phyloP scores from a whole-genome alignment of 805 yeast genomes.

The Cyberlindnera maritima region DNA sequence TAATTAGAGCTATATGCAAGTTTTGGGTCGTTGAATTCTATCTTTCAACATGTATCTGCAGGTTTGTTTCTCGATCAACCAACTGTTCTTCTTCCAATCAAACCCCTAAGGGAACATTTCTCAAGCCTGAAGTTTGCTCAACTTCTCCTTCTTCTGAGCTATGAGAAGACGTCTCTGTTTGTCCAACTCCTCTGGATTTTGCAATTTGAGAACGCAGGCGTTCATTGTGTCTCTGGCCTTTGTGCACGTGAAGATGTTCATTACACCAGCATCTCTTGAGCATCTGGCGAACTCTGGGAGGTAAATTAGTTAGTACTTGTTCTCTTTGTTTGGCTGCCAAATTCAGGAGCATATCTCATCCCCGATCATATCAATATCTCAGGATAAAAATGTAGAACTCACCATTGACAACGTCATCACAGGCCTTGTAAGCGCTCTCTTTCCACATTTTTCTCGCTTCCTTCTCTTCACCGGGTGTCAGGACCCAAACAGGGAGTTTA shows the following conservation, averaged over 20 bases:
- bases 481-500: constrained; percentile 67
- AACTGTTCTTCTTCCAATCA: too few relatives aligned
- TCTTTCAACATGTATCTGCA: too few relatives aligned
- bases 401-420: constrained; percentile 67
- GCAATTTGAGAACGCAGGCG: constrained; percentile 60
- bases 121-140: neutral
- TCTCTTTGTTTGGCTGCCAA: too few relatives aligned
- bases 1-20: constrained; percentile 4
- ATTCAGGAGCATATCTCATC: too few relatives aligned
- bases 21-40: too few relatives aligned
- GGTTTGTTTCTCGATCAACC: too few relatives aligned
- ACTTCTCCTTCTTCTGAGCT: constrained; percentile 47
- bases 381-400: too few relatives aligned
- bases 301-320: neutral
- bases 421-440: constrained; percentile 57
- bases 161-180: constrained; percentile 64
- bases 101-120: too few relatives aligned
- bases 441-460: constrained; percentile 71
- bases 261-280: constrained; percentile 58
- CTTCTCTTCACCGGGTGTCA: constrained; percentile 75
- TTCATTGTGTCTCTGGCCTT: constrained; percentile 55
- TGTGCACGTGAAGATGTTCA: constrained; percentile 65
- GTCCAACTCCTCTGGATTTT: constrained; percentile 64
- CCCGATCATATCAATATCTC: too few relatives aligned
- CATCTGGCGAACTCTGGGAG: constrained; percentile 58